Percentiles rank a stretch among this genome's conserved stretches.
These are phyloP conservation scores for Trichoderma afroharzianum DNA, from an alignment of 2,329 filamentous ascomycete species.

Conservation along the genomic window DNA sequence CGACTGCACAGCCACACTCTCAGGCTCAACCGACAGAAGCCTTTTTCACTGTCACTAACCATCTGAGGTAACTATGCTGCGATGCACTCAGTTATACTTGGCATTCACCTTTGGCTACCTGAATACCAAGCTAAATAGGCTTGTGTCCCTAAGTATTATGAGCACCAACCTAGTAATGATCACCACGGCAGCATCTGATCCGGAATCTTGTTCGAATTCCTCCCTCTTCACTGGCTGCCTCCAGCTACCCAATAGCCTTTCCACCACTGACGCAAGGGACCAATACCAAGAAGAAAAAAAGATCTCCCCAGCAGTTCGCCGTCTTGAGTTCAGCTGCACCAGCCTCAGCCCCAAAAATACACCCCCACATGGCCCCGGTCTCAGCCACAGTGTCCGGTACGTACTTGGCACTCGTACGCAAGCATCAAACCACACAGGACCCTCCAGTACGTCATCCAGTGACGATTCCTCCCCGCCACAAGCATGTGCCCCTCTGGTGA, in stretches of 20 bases:
- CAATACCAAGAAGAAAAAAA: not conserved
- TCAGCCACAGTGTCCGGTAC: conserved; percentile 3
- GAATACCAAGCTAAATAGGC: not conserved
- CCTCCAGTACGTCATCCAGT: conserved; percentile 10
- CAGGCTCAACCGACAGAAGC: not conserved
- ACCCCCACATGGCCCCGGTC: not conserved
- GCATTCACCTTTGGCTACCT: not conserved
- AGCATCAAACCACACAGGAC: not conserved
- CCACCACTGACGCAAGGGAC: not conserved
- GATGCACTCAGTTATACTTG: not conserved
- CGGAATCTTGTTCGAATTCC: not conserved
- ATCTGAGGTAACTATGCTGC: not conserved
- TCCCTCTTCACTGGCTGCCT: not conserved
- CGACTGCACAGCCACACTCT: not conserved
- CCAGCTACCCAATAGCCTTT: not conserved
- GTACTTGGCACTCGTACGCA: not conserved
- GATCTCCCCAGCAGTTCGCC: not conserved
- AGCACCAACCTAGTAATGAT: not conserved
- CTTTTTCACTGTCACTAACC: not conserved
- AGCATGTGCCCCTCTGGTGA: not conserved
- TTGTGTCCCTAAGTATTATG: too few relatives aligned
- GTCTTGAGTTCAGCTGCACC: not conserved
- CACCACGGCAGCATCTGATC: not conserved
- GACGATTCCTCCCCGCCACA: conserved; percentile 13
- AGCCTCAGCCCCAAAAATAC: not conserved